Base-by-base conservation (phyloP, 768 basidiomycete genomes). In the Trametes gibbosa region DNA sequence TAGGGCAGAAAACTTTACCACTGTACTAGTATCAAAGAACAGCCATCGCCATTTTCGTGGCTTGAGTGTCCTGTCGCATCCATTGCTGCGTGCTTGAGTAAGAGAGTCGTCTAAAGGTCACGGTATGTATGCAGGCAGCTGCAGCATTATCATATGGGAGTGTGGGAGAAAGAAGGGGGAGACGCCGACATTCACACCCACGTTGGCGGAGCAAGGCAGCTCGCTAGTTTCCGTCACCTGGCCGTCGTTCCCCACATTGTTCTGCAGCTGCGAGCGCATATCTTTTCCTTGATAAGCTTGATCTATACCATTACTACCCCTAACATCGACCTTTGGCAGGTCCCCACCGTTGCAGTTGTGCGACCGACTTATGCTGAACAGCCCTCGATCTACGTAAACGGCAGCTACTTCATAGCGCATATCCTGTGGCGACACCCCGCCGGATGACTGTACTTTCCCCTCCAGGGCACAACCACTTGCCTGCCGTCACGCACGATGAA, bases 401-500 rank as follows among this genome's bases (percentile, higher is more conserved):
- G 41, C 24, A 16, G 47, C 54, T 37, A 27, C 56, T n/a, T 47
- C 56, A 56, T 60, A 59, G 61, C 59, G 62, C 54, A 60, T 58
- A 59, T 59, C 19, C 55, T 49, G 43, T 61, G 54, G 62, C 65
- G 32, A 35, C 53, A 39, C 50, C 48, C 61, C 53, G 53, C 60
- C 62, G 59, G 59, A 63, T 63, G 62, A 58, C 47, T 47, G 29
- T 34, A 39, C 54, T 16, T 17, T 52, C 37, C 41, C 48, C 50
- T 45, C 32, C 54, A 32, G 27, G 23, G 25, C 32, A 55, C 27
- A 41, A 14, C 14, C 41, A 9, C 54, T 47, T 14, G 19, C 19
- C 37, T 58, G 4, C 19, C 24, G 46, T 45, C 58, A 50, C 19
- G 29, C 46, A 48, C 55, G 25, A 70, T 69, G 69, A 70, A 65